phyloP scores from a whole-genome alignment of 1,139 yeast genomes.

The Candida smagusa region DNA sequence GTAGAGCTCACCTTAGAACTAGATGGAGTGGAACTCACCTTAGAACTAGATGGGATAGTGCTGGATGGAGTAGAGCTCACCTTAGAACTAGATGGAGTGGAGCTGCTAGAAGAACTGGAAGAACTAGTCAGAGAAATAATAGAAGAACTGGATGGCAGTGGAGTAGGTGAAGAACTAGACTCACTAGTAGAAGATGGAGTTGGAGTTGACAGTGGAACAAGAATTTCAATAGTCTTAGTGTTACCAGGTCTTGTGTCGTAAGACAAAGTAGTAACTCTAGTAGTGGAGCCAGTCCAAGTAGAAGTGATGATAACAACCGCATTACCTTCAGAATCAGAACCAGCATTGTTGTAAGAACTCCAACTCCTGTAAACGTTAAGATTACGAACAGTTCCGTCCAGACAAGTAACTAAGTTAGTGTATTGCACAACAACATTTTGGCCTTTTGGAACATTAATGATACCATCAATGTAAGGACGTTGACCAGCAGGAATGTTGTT shows the following conservation, averaged over 20 bases:
- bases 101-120: no score
- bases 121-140: no score
- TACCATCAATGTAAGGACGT: constrained; percentile 24
- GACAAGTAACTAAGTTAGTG: constrained; percentile 17
- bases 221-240: constrained; percentile 2
- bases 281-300: constrained; percentile 23
- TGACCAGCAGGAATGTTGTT: constrained; percentile 27
- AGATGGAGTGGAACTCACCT: no score
- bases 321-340: constrained; percentile 19
- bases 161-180: no score
- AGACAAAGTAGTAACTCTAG: constrained; percentile 20
- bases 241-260: constrained; percentile 5
- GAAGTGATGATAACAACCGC: constrained; percentile 19
- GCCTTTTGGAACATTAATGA: constrained; percentile 5
- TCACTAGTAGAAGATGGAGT: no score
- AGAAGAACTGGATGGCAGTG: no score
- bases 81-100: no score
- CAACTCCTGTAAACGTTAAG: constrained; percentile 1
- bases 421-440: constrained; percentile 2
- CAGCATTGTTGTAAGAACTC: constrained; percentile 10
- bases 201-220: constrained; percentile 12
- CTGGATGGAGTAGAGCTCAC: no score
- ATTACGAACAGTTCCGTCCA: neutral
- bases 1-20: no score
- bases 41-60: no score